Base-by-base conservation (phyloP, 2,329 filamentous ascomycete species). In the Chaetomium sp. region DNA sequence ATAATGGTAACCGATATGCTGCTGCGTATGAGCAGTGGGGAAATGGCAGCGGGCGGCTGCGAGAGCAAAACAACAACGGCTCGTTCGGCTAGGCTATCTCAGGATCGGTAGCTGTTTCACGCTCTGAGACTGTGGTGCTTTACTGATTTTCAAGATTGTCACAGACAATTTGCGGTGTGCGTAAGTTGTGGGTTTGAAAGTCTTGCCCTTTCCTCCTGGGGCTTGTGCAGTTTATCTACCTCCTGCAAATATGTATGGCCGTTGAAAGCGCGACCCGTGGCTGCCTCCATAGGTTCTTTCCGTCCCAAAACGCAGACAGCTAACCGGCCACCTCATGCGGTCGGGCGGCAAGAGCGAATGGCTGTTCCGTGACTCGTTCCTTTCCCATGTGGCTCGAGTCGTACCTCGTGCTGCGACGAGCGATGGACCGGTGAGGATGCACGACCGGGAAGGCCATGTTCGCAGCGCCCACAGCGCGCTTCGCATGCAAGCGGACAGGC, bases 401-500 rank as follows among this genome's bases (percentile, higher is more conserved):
- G 49, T 36, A 10, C 49, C 50, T 49, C 54, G 59, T 54, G 56
- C 48, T 51, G 47, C 44, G 9, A 12, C 33, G 27, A 32, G 35
- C 44, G 38, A 56, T 42, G 49, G 50, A 61, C 57, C 59, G 61
- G 61, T 61, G 59, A 63, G 54, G 43, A 42, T 52, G 45, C 49
- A 46, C 49, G 49, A 50, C 55, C 45, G 52, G 52, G 47, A 52
- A 46, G 35, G 49, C 19, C 45, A 49, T 44, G 49, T n/a, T 34
- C 37, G 11, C 19, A 27, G 19, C 19, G 19, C 19, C 19, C 19
- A 27, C 19, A 32, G 44, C 49, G 42, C 50, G 40, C 51, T 52
- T 46, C 27, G 37, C 49, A 52, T 60, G 59, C 61, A 61, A 51
- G 54, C 51, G 42, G 53, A 56, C 47, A 53, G 12, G 41, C 47